Percentiles rank a stretch among this genome's conserved stretches.
Conservation (phyloP, 2,329 filamentous ascomycete species). For the Beauveria caledonica region DNA sequence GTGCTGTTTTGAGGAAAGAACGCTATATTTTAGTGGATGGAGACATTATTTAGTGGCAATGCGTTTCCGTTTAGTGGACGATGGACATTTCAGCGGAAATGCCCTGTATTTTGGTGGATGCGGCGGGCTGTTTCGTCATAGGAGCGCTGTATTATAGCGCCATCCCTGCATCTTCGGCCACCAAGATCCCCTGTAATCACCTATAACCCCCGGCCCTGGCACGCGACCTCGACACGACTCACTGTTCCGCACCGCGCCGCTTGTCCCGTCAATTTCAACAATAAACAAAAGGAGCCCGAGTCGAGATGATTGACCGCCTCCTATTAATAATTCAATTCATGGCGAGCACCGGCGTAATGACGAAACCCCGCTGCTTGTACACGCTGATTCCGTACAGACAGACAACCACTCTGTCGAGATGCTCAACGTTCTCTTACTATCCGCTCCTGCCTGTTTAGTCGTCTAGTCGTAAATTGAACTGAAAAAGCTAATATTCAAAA, state of each 20-base stretch:
- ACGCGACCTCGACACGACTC: constrained; percentile 11
- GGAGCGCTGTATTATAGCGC: not conserved
- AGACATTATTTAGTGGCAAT: too few species aligned
- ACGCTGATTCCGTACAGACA: too few species aligned
- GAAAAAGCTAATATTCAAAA: not conserved
- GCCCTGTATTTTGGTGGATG: too few species aligned
- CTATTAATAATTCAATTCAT: not conserved
- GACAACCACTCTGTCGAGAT: too few species aligned
- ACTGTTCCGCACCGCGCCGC: not conserved
- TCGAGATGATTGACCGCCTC: not conserved
- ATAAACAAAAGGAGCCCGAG: constrained; percentile 4
- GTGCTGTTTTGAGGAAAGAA: not conserved
- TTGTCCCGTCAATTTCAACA: not conserved
- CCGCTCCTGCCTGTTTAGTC: too few species aligned
- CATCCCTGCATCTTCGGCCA: not conserved
- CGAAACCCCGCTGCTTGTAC: too few species aligned
- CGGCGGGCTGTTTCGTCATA: too few species aligned
- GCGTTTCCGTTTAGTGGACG: too few species aligned
- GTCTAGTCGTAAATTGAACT: too few species aligned
- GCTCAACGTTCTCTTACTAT: too few species aligned
- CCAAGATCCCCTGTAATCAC: not conserved
- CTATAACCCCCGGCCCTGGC: not conserved
- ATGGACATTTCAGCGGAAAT: too few species aligned
- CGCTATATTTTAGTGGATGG: not conserved
- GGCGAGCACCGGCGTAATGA: not conserved